Base-by-base conservation (phyloP, 139 green algal genomes). In the Haematococcus lacustris region DNA sequence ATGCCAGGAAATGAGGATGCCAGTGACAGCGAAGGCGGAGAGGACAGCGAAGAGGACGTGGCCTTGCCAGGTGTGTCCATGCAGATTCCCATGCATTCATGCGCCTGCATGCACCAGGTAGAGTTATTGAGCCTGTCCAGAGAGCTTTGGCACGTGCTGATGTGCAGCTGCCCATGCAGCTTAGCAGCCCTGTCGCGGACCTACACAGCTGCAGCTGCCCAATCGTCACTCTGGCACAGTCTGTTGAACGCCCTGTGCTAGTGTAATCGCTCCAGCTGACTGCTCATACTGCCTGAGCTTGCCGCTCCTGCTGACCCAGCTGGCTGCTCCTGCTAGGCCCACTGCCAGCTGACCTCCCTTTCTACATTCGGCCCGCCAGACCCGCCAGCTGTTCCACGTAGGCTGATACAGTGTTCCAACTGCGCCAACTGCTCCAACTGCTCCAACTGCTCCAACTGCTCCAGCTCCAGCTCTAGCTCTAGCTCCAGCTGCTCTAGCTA, bases 11-110 rank as follows among this genome's bases (percentile, higher is more conserved):
- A 83, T 51, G 76, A 71, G 1, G 71, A 80, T 30, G 51, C 70
- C 30, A 66, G 59, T n/a, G 59, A 77, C 28, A 66, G 70, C 33
- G 83, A 66, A 50, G 66, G 74, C 6, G 66, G 71, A 38, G 70
- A 78, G 2, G 71, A 75, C 17, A 71, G 73, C 1, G 67, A 80
- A 2, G 70, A 75, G 28, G 78, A 87, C 17, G 66, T 74, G 25
- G 76, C 79, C 5, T 60, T 85, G 71, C 79, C 83, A n/a, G 77
- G 81, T 78, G 41, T 28, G 76, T 61, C 32, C 33, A 39, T 60
- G 40, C 5, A 51, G 4, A 34, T 33, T 13, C 26, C 6, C 38
- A 57, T 53, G 64, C 38, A 53, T 3, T 32, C 17, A 70, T 70
- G 64, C 38, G 64, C 64, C 4, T 57, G 38, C 61, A 67, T 9